A percentile compares a stretch with the other conserved stretches of the same genome.
phyloP scores from a whole-genome alignment of 768 basidiomycete genomes.

The Lentinula lateritia region DNA sequence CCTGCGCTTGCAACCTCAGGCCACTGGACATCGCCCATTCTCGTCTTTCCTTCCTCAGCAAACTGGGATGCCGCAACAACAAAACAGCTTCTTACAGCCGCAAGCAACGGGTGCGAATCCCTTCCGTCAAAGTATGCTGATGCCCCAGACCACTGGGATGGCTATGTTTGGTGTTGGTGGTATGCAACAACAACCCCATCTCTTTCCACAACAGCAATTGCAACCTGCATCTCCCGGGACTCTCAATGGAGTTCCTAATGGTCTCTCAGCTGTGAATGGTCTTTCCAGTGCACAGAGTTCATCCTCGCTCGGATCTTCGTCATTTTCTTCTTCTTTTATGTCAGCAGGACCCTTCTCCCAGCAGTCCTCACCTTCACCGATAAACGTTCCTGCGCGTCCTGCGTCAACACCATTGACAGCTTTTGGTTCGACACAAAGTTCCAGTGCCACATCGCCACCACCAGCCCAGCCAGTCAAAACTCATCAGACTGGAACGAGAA shows the following conservation, averaged over 20 bases:
- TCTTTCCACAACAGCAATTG: slow-evolving; percentile 8
- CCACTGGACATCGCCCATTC: slow-evolving; percentile 44
- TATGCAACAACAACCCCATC: slow-evolving; percentile 14
- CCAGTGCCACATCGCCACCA: slow-evolving; percentile 32
- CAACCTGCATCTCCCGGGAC: background rate
- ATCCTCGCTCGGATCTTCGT: slow-evolving; percentile 1
- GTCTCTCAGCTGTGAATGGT: slow-evolving; percentile 10
- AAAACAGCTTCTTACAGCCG: slow-evolving; percentile 38
- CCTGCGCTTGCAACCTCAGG: slow-evolving; percentile 25
- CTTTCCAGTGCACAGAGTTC: background rate
- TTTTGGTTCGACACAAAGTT: slow-evolving; percentile 14
- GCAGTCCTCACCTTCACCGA: slow-evolving; percentile 13
- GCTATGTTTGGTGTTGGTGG: slow-evolving; percentile 34
- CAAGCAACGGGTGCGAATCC: slow-evolving; percentile 71
- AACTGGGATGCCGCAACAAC: slow-evolving; percentile 37
- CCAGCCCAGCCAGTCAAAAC: slow-evolving; percentile 64
- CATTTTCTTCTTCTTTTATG: slow-evolving; percentile 15
- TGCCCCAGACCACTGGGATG: slow-evolving; percentile 59
- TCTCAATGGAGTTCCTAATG: slow-evolving; percentile 1
- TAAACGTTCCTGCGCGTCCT: slow-evolving; percentile 49
- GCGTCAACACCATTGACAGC: slow-evolving; percentile 68
- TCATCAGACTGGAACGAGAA: slow-evolving; percentile 90
- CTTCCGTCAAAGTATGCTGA: slow-evolving; percentile 75
- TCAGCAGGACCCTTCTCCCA: slow-evolving; percentile 20
- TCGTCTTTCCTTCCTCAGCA: slow-evolving; percentile 54